Evolutionary conservation across 257 asterid genomes (phyloP), one percentile per base, ranked within the genome.

Genomic region (Ehretia macrophylla): DNA sequence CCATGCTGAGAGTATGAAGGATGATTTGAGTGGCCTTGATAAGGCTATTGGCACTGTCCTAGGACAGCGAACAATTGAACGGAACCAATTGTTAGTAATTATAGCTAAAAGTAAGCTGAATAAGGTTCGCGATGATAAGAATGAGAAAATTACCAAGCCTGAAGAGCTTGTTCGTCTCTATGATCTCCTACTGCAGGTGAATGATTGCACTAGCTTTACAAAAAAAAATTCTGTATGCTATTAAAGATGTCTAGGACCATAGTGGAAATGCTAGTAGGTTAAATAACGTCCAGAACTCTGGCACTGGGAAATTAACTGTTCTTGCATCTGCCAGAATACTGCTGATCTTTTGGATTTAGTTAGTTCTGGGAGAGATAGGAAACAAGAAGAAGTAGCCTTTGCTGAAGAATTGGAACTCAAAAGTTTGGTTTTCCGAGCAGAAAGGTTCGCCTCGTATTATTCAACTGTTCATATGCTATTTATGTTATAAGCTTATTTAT

Each of bases 11-110:
- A 86, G 54, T 68, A 64, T 85, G 81, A 89, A 83, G 76, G 99
- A 93, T 70, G 96, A 93, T 62, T 85, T 93, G 61, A 89, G 86
- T 73, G 97, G 97, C 72, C 97, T 93, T 68, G 96, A 86, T 72
- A 93, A 93, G 72, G 97, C 99, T 64, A 80, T 93, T 72, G 88
- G 96, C 65, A 92, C 97, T 70, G 77, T 86, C 57, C 68, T 93
- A 69, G 96, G 95, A 35, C 84, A 86, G 80, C 78, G 89, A 77
- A 93, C 97, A 20, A 89, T 93, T 77, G 99, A 93, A 62, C 87
- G 99, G 37, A 85, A 93, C 53, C 96, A 86, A 77, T 72, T 93
- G 79, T 65, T 93, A 72, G 97, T 93, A 69, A 79, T 74, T 72
- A 77, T 81, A 61, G 97, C 92, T 44, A 93, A 85, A 78, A 76